Conservation (phyloP, 1,139 yeast genomes). For the Torulaspora pretoriensis region DNA sequence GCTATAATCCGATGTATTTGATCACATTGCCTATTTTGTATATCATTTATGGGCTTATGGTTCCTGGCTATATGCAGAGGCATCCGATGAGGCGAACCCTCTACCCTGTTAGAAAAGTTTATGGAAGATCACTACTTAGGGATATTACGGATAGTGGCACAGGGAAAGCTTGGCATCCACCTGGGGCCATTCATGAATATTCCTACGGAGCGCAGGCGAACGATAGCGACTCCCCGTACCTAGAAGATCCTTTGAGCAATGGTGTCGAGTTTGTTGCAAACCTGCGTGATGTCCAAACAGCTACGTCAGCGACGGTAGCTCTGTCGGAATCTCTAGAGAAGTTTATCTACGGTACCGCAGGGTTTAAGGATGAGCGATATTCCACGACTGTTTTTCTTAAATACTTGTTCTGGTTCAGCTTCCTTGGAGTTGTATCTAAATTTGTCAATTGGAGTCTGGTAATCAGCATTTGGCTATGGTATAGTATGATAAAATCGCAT, state of each 20-base stretch:
- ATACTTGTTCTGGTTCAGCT: slow-evolving; percentile 43
- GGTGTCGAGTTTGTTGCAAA: slow-evolving; percentile 41
- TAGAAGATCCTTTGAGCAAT: slow-evolving; percentile 30
- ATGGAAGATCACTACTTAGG: slow-evolving; percentile 56
- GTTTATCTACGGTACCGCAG: slow-evolving; percentile 60
- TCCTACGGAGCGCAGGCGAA: slow-evolving; percentile 21
- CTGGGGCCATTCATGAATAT: slow-evolving; percentile 24
- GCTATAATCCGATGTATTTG: slow-evolving; percentile 68
- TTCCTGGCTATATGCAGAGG: slow-evolving; percentile 66
- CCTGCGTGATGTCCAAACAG: slow-evolving; percentile 46
- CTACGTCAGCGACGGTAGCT: slow-evolving; percentile 53
- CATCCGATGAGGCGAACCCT: slow-evolving; percentile 58
- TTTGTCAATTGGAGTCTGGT: slow-evolving; percentile 65
- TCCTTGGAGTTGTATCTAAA: slow-evolving; percentile 52
- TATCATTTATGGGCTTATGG: slow-evolving; percentile 54
- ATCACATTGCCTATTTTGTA: slow-evolving; percentile 59
- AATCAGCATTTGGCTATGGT: slow-evolving; percentile 56
- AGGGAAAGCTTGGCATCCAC: slow-evolving; percentile 34
- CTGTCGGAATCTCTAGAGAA: slow-evolving; percentile 51
- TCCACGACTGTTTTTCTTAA: slow-evolving; percentile 54
- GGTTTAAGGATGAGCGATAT: slow-evolving; percentile 64
- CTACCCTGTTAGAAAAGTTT: slow-evolving; percentile 42
- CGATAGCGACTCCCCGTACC: slow-evolving; percentile 13
- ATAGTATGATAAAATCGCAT: slow-evolving; percentile 46
- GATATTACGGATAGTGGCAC: slow-evolving; percentile 47